Percentiles rank a stretch among this genome's conserved stretches.
These are phyloP conservation scores for Alternaria arbusti DNA, from an alignment of 2,329 filamentous ascomycete species.

Conservation along the genomic window DNA sequence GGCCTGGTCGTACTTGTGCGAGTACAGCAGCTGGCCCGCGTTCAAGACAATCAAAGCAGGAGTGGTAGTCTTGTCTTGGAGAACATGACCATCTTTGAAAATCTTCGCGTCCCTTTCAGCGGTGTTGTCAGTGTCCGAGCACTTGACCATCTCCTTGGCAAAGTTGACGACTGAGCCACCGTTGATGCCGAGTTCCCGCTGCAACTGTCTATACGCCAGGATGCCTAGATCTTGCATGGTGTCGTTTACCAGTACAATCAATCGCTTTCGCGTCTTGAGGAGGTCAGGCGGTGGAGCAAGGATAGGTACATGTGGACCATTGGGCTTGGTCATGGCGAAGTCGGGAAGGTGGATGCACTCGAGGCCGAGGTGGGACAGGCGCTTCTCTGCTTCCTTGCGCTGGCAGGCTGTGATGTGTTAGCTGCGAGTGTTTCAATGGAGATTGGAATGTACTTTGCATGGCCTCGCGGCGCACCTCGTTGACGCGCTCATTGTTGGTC, in stretches of 20 bases:
- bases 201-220: constrained; percentile 72
- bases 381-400: constrained; percentile 64
- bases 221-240: constrained; percentile 79
- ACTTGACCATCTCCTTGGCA: constrained; percentile 56
- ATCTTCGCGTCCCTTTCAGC: constrained; percentile 15
- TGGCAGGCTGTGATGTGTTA: constrained; percentile 62
- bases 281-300: constrained; percentile 62
- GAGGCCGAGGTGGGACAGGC: constrained; percentile 68
- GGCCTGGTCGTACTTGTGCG: constrained; percentile 65
- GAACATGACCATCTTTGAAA: constrained; percentile 26
- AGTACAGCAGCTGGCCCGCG: constrained; percentile 78
- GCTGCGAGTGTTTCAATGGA: background rate
- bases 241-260: constrained; percentile 80
- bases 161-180: constrained; percentile 74
- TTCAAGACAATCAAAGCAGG: constrained; percentile 79
- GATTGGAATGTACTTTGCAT: constrained; percentile 67
- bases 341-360: constrained; percentile 67
- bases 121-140: constrained; percentile 10
- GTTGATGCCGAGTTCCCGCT: constrained; percentile 69
- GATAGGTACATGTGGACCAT: constrained; percentile 70
- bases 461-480: constrained; percentile 71
- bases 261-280: constrained; percentile 63
- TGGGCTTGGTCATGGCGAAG: constrained; percentile 48
- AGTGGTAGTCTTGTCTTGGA: constrained; percentile 24
- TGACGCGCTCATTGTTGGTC: constrained; percentile 76